Base-by-base conservation (phyloP, 1,139 yeast species). In the Kurtzmaniella natalensis region DNA sequence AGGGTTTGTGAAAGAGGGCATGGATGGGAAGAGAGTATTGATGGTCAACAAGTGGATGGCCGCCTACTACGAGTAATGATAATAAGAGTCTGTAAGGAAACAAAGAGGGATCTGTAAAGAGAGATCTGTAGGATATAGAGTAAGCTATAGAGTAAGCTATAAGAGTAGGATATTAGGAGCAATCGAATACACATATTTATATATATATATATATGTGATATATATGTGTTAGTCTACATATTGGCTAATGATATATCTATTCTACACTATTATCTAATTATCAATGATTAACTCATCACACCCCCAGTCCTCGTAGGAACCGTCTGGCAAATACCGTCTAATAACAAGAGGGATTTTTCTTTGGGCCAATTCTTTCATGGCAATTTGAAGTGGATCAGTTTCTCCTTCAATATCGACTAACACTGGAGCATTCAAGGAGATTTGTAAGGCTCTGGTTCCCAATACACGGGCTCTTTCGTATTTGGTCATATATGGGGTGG, bases 401-500 rank as follows among this genome's bases (percentile, higher is more conserved):
- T 94, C 99, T 52, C 98, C 98, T 64, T 92, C 99, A 41, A 92
- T 77, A 51, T 94, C 98, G 30, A 94, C 98, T 55, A 92, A 76
- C 4, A 92, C 98, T 2, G 98, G 98, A 1, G 99, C 98, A 56
- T 92, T 92, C 83, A 92, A 85, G 22, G 96, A 85, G 48, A 92
- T 92, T 61, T 92, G 98, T 45, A 92, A 68, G 1, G 98, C 97
- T 50, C 98, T 76, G 8, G 98, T 92, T 22, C 98, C 98, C 50
- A 92, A 73, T 41, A 92, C 87, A 64, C 98, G 78, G 7, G 98
- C 98, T 50, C 96, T 78, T 67, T 92, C 98, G 58, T 92, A 92
- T 57, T 92, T 92, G 39, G 98, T 92, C 97, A 92, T 88, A 57
- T 92, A 92, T 34, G 99, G 99, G 9, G 99, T 92, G 16, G 99